Base-by-base conservation (phyloP, 768 basidiomycete species). In the Boletus sp. region DNA sequence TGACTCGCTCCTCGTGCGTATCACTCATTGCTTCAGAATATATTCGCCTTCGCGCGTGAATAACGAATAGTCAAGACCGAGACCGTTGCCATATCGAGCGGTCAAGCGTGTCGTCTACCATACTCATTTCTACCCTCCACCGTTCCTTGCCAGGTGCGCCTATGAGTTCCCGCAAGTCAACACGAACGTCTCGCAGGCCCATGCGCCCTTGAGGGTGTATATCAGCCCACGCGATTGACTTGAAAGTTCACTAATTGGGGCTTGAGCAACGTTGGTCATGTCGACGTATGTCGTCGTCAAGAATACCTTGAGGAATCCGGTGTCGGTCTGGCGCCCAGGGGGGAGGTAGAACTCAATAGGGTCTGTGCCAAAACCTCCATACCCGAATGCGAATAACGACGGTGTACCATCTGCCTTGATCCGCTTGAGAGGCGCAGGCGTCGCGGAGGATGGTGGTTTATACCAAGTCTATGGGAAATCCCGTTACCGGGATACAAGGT, bases 271-370 rank as follows among this genome's bases (percentile, higher is more conserved):
- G 42, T 40, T 15, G 30, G 33, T 48, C 62, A 67, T 64, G 39
- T 66, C 59, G n/a, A 64, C 62, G n/a, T 61, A 61, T 10, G 47
- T 24, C 15, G 51, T 61, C 52, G 65, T 61, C 57, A 66, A 41
- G 46, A 66, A 66, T 4, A 66, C 35, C 41, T 59, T 67, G 57
- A 66, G 62, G 39, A 66, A 67, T 14, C 59, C 62, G 2, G 65
- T 64, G 44, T 66, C 65, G 1, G 7, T 52, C 6, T 45, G 6
- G 5, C 39, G 11, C 15, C 32, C 55, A 0, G 18, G 24, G 1
- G 56, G 54, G 4, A 64, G 56, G 47, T 57, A 59, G 20, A 66
- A 59, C 35, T 66, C 53, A 48, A 67, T 55, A 7, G 65, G 48
- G 35, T 67, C 30, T 5, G 59, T 61, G 8, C 65, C 62, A 24